These are phyloP conservation scores for Lepidopterella palustris DNA, from an alignment of 495 filamentous ascomycete genomes.

Conservation along the genomic window DNA sequence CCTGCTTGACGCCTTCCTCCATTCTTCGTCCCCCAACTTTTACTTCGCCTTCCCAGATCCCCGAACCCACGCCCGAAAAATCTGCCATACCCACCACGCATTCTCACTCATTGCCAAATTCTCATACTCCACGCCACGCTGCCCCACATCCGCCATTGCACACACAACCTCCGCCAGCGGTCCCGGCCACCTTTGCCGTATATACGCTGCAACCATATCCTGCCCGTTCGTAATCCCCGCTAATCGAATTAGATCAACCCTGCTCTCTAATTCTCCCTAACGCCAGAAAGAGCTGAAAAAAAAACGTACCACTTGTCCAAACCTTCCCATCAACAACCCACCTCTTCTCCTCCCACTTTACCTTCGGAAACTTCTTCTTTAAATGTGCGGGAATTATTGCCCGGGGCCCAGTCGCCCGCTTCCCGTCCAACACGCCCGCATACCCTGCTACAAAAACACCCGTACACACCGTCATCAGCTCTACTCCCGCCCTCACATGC, in stretches of 20 bases:
- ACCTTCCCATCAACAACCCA: conserved; percentile 13
- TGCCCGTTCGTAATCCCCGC: conserved; percentile 59
- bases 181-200: conserved; percentile 43
- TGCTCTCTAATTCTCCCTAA: not conserved
- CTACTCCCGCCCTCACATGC: conserved; percentile 19
- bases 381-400: conserved; percentile 5
- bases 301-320: conserved; percentile 44
- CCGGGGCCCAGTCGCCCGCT: conserved; percentile 14
- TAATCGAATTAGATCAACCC: conserved; percentile 18
- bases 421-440: conserved; percentile 24
- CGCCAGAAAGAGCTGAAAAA: not conserved
- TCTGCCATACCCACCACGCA: conserved; percentile 35
- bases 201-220: conserved; percentile 53
- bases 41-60: conserved; percentile 33
- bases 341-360: conserved; percentile 19
- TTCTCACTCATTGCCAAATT: conserved; percentile 36
- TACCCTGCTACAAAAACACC: conserved; percentile 21
- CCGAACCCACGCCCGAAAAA: conserved; percentile 35
- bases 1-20: too few relatives aligned
- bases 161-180: conserved; percentile 45
- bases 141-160: conserved; percentile 46
- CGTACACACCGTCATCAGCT: conserved; percentile 20
- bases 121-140: conserved; percentile 36
- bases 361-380: conserved; percentile 10
- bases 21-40: too few relatives aligned